These are phyloP conservation scores for Tolypocladium paradoxum DNA, from an alignment of 2,329 filamentous ascomycete species.

Conservation along the genomic window DNA sequence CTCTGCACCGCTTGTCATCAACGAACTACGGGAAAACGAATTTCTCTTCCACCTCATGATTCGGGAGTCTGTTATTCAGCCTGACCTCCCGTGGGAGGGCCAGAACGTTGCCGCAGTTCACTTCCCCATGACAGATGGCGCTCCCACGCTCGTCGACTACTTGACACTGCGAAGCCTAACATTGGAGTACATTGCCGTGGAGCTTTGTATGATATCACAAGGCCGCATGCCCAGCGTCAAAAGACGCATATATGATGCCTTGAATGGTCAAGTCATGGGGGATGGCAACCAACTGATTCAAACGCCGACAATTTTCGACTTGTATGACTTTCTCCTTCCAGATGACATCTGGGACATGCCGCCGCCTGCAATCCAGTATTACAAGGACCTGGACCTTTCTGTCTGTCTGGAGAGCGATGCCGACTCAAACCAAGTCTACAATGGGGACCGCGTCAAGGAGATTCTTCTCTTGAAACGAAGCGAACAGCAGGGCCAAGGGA, in stretches of 20 bases:
- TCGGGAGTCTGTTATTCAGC: slow-evolving; percentile 58
- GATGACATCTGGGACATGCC: slow-evolving; percentile 39
- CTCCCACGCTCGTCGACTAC: slow-evolving; percentile 64
- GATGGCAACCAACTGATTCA: slow-evolving; percentile 54
- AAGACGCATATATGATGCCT: slow-evolving; percentile 54
- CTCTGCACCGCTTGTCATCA: slow-evolving; percentile 62
- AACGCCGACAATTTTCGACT: slow-evolving; percentile 74
- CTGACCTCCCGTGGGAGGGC: slow-evolving; percentile 65
- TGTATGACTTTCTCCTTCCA: slow-evolving; percentile 74
- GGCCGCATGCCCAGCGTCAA: slow-evolving; percentile 60
- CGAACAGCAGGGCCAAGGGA: slow-evolving; percentile 41
- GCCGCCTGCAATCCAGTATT: slow-evolving; percentile 45
- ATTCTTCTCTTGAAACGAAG: slow-evolving; percentile 60
- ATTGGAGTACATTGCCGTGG: slow-evolving; percentile 75
- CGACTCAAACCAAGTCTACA: slow-evolving; percentile 49
- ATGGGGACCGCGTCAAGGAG: slow-evolving; percentile 61
- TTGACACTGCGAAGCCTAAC: slow-evolving; percentile 65
- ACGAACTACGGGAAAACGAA: slow-evolving; percentile 69
- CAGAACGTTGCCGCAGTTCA: slow-evolving; percentile 46
- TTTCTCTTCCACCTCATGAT: slow-evolving; percentile 70
- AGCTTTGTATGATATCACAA: slow-evolving; percentile 68
- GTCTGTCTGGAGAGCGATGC: slow-evolving; percentile 51
- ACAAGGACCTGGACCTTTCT: slow-evolving; percentile 56
- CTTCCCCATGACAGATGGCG: slow-evolving; percentile 60
- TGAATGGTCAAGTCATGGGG: slow-evolving; percentile 66